Conservation (phyloP, 2,329 filamentous ascomycete species). For the Bertia moriformis region DNA sequence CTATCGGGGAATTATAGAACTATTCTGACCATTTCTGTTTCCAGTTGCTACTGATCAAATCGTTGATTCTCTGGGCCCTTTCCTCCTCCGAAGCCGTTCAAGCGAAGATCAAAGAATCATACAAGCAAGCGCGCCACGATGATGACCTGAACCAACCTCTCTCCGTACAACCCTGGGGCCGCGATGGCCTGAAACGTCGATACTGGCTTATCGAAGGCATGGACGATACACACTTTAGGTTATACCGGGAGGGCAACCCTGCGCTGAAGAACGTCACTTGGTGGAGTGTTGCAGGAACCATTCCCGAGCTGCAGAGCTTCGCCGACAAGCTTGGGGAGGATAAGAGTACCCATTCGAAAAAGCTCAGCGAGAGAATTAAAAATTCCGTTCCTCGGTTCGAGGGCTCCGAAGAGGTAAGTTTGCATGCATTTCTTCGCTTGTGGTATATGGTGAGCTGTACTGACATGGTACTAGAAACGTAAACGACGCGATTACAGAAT, state of each 20-base stretch:
- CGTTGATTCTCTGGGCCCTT: slow-evolving; percentile 76
- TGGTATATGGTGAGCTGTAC: slow-evolving; percentile 3
- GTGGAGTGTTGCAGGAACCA: slow-evolving; percentile 83
- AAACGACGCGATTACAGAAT: slow-evolving; percentile 83
- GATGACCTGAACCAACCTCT: slow-evolving; percentile 67
- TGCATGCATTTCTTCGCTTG: background rate
- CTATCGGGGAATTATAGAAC: too few relatives aligned
- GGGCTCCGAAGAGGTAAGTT: slow-evolving; percentile 69
- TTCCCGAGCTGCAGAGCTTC: slow-evolving; percentile 66
- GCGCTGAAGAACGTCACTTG: slow-evolving; percentile 63
- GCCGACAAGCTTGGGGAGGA: slow-evolving; percentile 25
- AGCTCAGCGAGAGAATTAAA: slow-evolving; percentile 62
- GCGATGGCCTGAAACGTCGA: slow-evolving; percentile 75
- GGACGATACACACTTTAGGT: slow-evolving; percentile 83
- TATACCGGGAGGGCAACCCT: slow-evolving; percentile 87
- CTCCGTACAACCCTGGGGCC: slow-evolving; percentile 81
- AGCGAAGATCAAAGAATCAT: slow-evolving; percentile 67
- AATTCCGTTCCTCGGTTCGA: slow-evolving; percentile 80
- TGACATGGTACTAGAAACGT: slow-evolving; percentile 53
- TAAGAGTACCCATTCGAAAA: slow-evolving; percentile 66
- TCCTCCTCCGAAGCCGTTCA: slow-evolving; percentile 76
- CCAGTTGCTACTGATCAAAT: slow-evolving; percentile 73
- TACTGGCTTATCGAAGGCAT: slow-evolving; percentile 90
- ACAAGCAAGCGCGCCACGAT: slow-evolving; percentile 74
- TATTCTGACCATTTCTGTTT: background rate